A percentile compares a stretch with the other conserved stretches of the same genome.
Conservation (phyloP, 805 yeast genomes). For the Ogataea ganodermae region DNA sequence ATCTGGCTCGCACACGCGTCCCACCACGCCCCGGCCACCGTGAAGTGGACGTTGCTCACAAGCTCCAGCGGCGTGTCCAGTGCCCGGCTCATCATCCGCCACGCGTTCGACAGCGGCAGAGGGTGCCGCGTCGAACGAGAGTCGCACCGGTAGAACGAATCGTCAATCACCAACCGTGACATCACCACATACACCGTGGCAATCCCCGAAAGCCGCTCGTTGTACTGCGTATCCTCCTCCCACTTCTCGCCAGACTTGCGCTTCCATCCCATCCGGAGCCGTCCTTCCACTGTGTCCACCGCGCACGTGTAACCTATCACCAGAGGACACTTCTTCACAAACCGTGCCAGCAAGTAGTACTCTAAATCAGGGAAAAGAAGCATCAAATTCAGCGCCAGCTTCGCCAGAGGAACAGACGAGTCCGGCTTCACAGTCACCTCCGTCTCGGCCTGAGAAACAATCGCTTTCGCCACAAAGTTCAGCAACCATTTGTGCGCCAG, state of each 20-base stretch:
- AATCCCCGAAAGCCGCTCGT: slow-evolving; percentile 87
- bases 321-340: slow-evolving; percentile 88
- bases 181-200: slow-evolving; percentile 77
- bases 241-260: slow-evolving; percentile 50
- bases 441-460: slow-evolving; percentile 89
- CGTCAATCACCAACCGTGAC: slow-evolving; percentile 48
- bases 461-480: slow-evolving; percentile 81
- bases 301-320: slow-evolving; percentile 79
- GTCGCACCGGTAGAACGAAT: slow-evolving; percentile 23
- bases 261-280: slow-evolving; percentile 87
- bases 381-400: slow-evolving; percentile 57
- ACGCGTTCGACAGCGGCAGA: slow-evolving; percentile 55
- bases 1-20: slow-evolving; percentile 72
- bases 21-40: slow-evolving; percentile 86
- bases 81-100: slow-evolving; percentile 75
- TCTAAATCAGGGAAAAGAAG: slow-evolving; percentile 49
- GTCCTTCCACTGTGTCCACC: slow-evolving; percentile 79
- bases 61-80: slow-evolving; percentile 55
- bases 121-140: slow-evolving; percentile 45
- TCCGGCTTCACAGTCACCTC: slow-evolving; percentile 81
- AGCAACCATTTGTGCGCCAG: slow-evolving; percentile 71
- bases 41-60: slow-evolving; percentile 68
- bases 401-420: slow-evolving; percentile 79
- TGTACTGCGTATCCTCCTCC: slow-evolving; percentile 66
- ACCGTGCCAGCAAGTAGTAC: slow-evolving; percentile 68